Evolutionary conservation across 225 moss, liverwort and hornwort genomes (phyloP).

Genomic region (Asterella californica): DNA sequence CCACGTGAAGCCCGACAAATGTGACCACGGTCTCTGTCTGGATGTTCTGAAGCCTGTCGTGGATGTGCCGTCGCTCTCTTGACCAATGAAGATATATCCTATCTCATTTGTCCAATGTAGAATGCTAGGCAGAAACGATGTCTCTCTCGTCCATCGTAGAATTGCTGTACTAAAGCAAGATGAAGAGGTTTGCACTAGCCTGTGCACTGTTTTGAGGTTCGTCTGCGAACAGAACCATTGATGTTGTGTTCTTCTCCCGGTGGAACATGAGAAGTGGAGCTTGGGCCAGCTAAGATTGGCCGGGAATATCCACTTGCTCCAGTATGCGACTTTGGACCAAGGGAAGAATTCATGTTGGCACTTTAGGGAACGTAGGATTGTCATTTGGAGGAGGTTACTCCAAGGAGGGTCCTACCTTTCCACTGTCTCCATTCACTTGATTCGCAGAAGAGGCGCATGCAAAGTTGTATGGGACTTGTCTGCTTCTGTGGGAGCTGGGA

Average conservation of each 20-base stretch:
- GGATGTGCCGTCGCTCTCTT: conserved; percentile 1
- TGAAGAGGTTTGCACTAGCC: not conserved
- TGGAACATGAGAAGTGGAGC: not conserved
- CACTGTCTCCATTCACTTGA: not conserved
- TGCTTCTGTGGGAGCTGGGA: not conserved
- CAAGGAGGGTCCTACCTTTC: not conserved
- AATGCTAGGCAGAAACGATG: not conserved
- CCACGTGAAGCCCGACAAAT: conserved; percentile 78
- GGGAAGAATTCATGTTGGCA: conserved; percentile 1
- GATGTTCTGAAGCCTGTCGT: conserved; percentile 63
- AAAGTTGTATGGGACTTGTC: not conserved
- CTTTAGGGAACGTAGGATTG: not conserved
- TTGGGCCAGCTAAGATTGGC: too few species aligned
- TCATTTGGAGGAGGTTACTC: not conserved
- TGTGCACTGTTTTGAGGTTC: conserved; percentile 5
- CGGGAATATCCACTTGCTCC: not conserved
- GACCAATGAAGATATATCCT: not conserved
- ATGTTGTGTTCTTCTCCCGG: not conserved
- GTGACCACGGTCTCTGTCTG: conserved; percentile 82
- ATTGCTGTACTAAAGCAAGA: not conserved
- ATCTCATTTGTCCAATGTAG: not conserved
- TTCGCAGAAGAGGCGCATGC: not conserved
- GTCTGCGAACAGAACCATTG: not conserved
- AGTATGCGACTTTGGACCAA: not conserved
- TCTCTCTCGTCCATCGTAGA: not conserved